Evolutionary conservation across 192 early-diverging fungal genomes (phyloP), one percentile per base, ranked within the genome.

Genomic region (Funneliformis mosseae): DNA sequence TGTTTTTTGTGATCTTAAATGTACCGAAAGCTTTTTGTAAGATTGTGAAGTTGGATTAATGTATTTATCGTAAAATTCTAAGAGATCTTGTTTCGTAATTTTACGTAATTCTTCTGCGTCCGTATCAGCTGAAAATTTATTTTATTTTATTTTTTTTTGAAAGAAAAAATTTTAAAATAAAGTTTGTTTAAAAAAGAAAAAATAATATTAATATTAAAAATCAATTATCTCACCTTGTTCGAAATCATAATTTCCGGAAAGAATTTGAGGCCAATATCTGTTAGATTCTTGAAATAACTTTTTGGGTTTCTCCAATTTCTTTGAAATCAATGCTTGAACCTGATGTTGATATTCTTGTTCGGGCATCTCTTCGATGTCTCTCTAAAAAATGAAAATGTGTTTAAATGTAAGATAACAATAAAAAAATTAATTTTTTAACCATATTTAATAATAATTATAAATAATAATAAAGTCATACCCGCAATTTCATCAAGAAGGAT

Each of bases 171-270:
- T n/a, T n/a, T n/a, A n/a, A n/a, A n/a, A n/a, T n/a, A n/a, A n/a
- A n/a, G n/a, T n/a, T n/a, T n/a, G n/a, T n/a, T 50, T 50, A 33
- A 33, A 33, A 33, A 33, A 33, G 3, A 79, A 82, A 81, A 78
- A 45, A 84, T 8, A 61, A 48, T n/a, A 8, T 48, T 60, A 16
- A 63, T 43, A n/a, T n/a, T n/a, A n/a, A n/a, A n/a, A n/a, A n/a
- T n/a, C n/a, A n/a, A n/a, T n/a, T n/a, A n/a, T 61, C 80, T 41
- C 43, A 60, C 81, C 33, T 82, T 46, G 85, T 42, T 93, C 90
- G 86, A 97, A 97, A 78, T 94, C 88, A 85, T 93, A 97, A 84
- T 90, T 93, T 4, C 89, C 87, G 9, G 87, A 88, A 55, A 79
- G 81, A 67, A 98, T 92, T 63, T 92, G 90, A 3, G 68, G 75